A percentile compares a stretch with the other conserved stretches of the same genome.
These are phyloP conservation scores for Diutina sp. DNA, from an alignment of 1,139 yeast genomes.

Conservation along the genomic window DNA sequence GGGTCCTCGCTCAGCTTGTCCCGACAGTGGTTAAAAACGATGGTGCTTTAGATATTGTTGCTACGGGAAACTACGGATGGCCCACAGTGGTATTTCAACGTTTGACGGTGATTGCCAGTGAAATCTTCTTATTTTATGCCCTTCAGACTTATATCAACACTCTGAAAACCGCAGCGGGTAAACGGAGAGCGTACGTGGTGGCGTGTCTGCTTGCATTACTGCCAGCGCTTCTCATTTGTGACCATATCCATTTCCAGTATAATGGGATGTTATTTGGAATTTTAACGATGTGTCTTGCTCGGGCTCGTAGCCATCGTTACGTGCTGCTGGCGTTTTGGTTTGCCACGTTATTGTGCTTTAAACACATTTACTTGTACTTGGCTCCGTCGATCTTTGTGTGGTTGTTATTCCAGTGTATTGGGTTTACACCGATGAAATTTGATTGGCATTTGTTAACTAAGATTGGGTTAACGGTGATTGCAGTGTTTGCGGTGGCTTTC, in stretches of 20 bases:
- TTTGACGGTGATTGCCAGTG: conserved; percentile 66
- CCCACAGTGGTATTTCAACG: conserved; percentile 80
- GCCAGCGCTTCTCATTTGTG: conserved; percentile 81
- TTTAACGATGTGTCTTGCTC: conserved; percentile 57
- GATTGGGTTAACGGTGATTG: conserved; percentile 53
- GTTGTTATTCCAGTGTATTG: conserved; percentile 54
- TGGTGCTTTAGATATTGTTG: conserved; percentile 67
- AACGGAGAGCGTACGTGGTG: conserved; percentile 49
- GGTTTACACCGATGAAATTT: conserved; percentile 6
- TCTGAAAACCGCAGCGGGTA: conserved; percentile 13
- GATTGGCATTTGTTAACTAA: conserved; percentile 26
- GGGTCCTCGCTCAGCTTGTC: conserved; percentile 58
- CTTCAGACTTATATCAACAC: conserved; percentile 61
- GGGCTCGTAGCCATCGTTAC: conserved; percentile 48
- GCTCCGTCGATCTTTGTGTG: conserved; percentile 91
- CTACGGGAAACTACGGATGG: conserved; percentile 54
- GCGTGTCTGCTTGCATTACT: conserved; percentile 77
- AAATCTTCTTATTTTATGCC: conserved; percentile 54
- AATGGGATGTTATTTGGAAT: conserved; percentile 90
- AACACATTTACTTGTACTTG: conserved; percentile 82
- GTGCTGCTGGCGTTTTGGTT: conserved; percentile 63
- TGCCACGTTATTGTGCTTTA: conserved; percentile 73
- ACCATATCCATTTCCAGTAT: conserved; percentile 90
- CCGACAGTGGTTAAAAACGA: conserved; percentile 54
- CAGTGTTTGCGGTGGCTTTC: conserved; percentile 58